These are phyloP conservation scores for Scheffersomyces stipitis DNA, from an alignment of 805 yeast genomes.

Conservation along the genomic window DNA sequence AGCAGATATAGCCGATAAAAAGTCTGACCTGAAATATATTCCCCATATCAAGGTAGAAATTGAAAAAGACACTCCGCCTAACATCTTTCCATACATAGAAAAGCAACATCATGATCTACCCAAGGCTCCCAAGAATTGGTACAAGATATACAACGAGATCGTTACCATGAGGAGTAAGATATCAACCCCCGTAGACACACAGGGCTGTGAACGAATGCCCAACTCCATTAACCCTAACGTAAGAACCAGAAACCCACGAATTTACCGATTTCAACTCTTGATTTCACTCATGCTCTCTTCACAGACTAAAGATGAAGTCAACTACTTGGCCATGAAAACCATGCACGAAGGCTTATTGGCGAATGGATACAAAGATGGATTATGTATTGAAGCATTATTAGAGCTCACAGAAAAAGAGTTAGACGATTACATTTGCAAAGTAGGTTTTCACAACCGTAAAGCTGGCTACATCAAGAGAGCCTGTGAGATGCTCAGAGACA, in stretches of 20 bases:
- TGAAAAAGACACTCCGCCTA: neutral
- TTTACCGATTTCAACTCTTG: constrained; percentile 68
- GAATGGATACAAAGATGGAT: constrained; percentile 47
- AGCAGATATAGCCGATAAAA: too few relatives aligned
- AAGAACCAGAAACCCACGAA: constrained; percentile 30
- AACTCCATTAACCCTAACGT: constrained; percentile 39
- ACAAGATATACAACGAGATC: constrained; percentile 56
- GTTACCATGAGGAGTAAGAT: constrained; percentile 65
- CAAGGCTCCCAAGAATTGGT: constrained; percentile 46
- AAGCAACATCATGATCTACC: neutral
- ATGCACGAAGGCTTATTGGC: constrained; percentile 49
- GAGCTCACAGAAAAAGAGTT: constrained; percentile 53
- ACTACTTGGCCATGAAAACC: constrained; percentile 65
- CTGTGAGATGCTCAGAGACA: constrained; percentile 48
- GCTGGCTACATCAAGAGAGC: constrained; percentile 67
- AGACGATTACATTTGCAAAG: constrained; percentile 68
- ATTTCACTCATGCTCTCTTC: constrained; percentile 84
- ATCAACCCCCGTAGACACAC: constrained; percentile 81
- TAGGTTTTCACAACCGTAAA: constrained; percentile 85
- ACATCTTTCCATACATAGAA: neutral
- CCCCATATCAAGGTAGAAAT: constrained; percentile 3
- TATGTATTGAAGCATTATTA: constrained; percentile 55
- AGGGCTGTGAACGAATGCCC: constrained; percentile 76
- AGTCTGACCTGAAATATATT: too few relatives aligned
- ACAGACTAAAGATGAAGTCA: constrained; percentile 89